Percentiles rank a stretch among this genome's conserved stretches.
Evolutionary conservation across 768 basidiomycete species (phyloP).

Genomic region (Gymnopilus dilepis): DNA sequence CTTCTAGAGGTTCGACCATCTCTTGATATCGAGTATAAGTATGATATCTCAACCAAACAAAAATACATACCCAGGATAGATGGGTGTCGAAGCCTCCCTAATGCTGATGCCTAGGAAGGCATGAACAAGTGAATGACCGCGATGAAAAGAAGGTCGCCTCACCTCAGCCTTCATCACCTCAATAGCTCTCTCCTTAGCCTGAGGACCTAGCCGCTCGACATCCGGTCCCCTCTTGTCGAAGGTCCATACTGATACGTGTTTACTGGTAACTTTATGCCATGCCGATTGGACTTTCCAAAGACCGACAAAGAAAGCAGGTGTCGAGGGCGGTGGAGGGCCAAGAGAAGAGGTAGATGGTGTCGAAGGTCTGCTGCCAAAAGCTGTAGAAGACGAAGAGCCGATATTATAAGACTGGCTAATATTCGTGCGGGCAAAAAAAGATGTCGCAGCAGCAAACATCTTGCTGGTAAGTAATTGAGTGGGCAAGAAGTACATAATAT

Average conservation of each 20-base stretch:
- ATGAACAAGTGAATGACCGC: background rate
- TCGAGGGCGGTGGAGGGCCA: slow-evolving; percentile 44
- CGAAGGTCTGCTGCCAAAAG: slow-evolving; percentile 43
- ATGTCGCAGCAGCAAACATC: slow-evolving; percentile 84
- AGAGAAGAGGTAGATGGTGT: slow-evolving; percentile 44
- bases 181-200: slow-evolving; percentile 73
- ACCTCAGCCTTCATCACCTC: slow-evolving; percentile 94
- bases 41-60: background rate
- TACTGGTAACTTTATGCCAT: slow-evolving; percentile 86
- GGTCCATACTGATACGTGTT: slow-evolving; percentile 91
- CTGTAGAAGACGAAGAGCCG: slow-evolving; percentile 41
- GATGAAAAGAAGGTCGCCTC: slow-evolving; percentile 25
- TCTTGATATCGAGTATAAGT: slow-evolving; percentile 51
- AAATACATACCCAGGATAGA: slow-evolving; percentile 75
- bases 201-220: slow-evolving; percentile 67
- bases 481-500: background rate
- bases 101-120: slow-evolving; percentile 69
- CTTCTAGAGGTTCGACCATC: slow-evolving; percentile 97
- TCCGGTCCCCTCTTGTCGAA: slow-evolving; percentile 85
- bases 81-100: slow-evolving; percentile 89
- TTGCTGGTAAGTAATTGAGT: slow-evolving; percentile 2
- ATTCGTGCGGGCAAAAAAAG: slow-evolving; percentile 80
- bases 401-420: slow-evolving; percentile 84
- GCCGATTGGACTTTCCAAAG: slow-evolving; percentile 90
- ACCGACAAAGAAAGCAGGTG: slow-evolving; percentile 72